phyloP scores from a whole-genome alignment of 1,284 basidiomycete genomes.

The Amylostereum areolatum region DNA sequence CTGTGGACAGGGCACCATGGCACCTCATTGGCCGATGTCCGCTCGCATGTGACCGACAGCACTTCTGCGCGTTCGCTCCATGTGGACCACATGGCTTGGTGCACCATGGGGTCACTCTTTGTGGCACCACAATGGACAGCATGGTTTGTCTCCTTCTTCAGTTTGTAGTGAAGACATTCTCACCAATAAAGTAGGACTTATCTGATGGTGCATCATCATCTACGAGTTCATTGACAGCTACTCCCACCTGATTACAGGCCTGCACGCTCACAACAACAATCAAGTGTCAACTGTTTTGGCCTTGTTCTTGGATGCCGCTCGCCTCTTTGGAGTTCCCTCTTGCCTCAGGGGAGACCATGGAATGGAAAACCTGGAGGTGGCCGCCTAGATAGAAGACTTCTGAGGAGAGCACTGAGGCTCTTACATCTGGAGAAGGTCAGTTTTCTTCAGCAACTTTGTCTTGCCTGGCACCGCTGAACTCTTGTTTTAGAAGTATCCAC shows the following conservation, averaged over 20 bases:
- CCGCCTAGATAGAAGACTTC: constrained; percentile 13
- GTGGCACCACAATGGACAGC: constrained; percentile 30
- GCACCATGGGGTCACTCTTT: too few relatives aligned
- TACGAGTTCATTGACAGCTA: constrained; percentile 32
- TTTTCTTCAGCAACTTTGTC: neutral
- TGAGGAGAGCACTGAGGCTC: constrained; percentile 14
- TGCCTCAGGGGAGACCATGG: constrained; percentile 28
- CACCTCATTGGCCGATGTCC: too few relatives aligned
- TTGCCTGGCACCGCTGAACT: too few relatives aligned
- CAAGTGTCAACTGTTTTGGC: constrained; percentile 21
- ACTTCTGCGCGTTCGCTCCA: too few relatives aligned
- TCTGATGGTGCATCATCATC: constrained; percentile 28
- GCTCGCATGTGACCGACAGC: too few relatives aligned
- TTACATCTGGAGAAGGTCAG: constrained; percentile 19
- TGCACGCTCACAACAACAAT: constrained; percentile 25
- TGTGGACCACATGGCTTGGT: too few relatives aligned
- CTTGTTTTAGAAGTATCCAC: constrained; percentile 10
- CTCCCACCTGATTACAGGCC: constrained; percentile 21
- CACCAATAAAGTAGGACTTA: constrained; percentile 13
- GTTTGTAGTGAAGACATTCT: neutral
- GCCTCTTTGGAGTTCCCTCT: constrained; percentile 19
- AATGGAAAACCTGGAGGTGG: constrained; percentile 26
- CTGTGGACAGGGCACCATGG: too few relatives aligned
- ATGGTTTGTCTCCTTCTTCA: constrained; percentile 15
- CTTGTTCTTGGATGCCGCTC: constrained; percentile 19